phyloP scores from a whole-genome alignment of 2,329 filamentous ascomycete genomes.

The Talaromyces rugulosus region DNA sequence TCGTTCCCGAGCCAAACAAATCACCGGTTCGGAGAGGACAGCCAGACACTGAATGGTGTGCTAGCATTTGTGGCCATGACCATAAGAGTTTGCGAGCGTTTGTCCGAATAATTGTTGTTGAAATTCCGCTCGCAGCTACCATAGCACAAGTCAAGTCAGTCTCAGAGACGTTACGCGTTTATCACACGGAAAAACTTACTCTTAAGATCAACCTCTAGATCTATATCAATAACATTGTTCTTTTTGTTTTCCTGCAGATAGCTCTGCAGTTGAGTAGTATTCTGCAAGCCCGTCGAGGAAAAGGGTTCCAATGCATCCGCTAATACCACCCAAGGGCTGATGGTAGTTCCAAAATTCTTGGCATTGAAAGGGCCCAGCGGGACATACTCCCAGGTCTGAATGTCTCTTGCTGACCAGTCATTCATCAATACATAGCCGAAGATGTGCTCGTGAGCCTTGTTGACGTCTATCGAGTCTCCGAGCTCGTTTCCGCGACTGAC shows the following conservation, averaged over 20 bases:
- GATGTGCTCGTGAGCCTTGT: conserved; percentile 55
- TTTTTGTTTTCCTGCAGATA: no score
- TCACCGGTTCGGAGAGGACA: conserved; percentile 1
- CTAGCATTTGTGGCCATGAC: conserved; percentile 4
- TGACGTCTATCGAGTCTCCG: conserved; percentile 35
- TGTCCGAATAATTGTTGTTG: background rate
- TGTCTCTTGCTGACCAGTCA: conserved; percentile 54
- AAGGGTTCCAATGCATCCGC: conserved; percentile 49
- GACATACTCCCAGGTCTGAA: conserved; percentile 58
- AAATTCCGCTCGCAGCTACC: background rate
- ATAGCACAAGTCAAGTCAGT: no score
- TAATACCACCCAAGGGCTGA: conserved; percentile 60
- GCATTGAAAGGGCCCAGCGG: conserved; percentile 59
- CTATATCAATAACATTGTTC: no score
- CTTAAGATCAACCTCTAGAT: no score
- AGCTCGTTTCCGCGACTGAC: conserved; percentile 39
- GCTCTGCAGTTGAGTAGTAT: no score
- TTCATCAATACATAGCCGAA: conserved; percentile 61
- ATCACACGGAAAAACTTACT: no score
- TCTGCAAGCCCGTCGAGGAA: no score
- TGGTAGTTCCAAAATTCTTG: conserved; percentile 57
- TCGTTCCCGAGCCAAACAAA: conserved; percentile 4
- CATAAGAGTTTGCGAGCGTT: background rate
- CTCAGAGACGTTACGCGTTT: no score
- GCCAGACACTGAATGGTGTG: background rate